Evolutionary conservation across 495 filamentous ascomycete genomes (phyloP), one percentile per base, ranked within the genome.

Genomic region (Xylaria nigripes): DNA sequence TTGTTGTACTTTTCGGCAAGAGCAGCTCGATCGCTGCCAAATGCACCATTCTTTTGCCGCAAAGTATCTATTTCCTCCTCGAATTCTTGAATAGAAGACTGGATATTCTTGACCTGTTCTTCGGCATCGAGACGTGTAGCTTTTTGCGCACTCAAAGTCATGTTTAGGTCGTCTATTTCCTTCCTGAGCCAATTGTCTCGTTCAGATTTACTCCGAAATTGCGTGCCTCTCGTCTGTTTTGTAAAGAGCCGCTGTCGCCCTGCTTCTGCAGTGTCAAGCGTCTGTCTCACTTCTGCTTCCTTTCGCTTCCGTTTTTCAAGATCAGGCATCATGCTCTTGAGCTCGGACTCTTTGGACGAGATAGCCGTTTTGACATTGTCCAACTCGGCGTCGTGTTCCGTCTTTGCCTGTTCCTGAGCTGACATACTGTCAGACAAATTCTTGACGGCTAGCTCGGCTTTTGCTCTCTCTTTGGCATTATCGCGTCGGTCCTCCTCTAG

Each of bases 401-500:
- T 70, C 59, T 79, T 81, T 22, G 83, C 73, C 51, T 88, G 81
- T 56, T 92, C 81, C 8, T 86, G 84, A n/a, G 85, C 77, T 13
- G 86, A 84, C 64, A 90, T 86, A 52, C 86, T 89, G 52, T 89
- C 90, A 8, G 80, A 81, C 1, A 97, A 75, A 34, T 78, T 81
- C 64, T 93, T 94, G 53, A 89, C 80, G 40, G 87, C 84, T 10
- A 97, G 70, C 69, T 99, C 93, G 6, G 87, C 78, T 60, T 94
- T 88, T 1, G 94, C 93, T 55, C 82, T 82, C 2, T 78, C 68
- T 55, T 84, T 86, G 0, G 88, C 86, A 6, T 80, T 77, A 25
- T 94, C 90, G 54, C 84, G 85, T 51, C 88, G 84, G 61, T 99
- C 94, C 45, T 92, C 87, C 61, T 97, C 94, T 10, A 95, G 72